Conservation (phyloP, 2,329 filamentous ascomycete species). For the Myriosclerotinia duriaeana region DNA sequence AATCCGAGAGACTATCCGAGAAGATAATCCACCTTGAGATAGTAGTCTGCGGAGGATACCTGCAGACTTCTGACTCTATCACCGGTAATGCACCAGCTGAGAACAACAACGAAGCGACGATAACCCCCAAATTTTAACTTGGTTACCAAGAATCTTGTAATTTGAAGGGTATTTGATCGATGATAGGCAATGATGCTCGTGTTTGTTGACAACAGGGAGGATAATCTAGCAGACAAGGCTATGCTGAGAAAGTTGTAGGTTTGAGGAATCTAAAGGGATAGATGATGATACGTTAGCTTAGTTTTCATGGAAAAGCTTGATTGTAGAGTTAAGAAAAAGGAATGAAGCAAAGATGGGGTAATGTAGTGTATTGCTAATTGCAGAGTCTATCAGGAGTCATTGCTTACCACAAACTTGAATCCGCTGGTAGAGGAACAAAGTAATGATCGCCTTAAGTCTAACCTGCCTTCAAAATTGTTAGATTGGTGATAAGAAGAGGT, state of each 20-base stretch:
- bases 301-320: too few species aligned
- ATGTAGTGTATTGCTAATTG: neutral
- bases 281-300: neutral
- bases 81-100: neutral
- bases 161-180: neutral
- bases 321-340: neutral
- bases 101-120: neutral
- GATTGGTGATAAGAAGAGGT: neutral
- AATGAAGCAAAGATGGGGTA: neutral
- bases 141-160: neutral
- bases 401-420: neutral
- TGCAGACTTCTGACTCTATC: neutral
- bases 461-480: neutral
- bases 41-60: neutral
- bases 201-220: neutral
- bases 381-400: neutral
- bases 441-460: neutral
- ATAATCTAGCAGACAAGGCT: neutral
- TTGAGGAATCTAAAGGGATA: neutral
- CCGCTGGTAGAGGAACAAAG: neutral
- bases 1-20: neutral
- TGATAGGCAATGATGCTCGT: neutral
- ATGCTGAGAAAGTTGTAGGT: neutral
- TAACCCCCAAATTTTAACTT: neutral
- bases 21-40: neutral